phyloP scores from a whole-genome alignment of 2,329 filamentous ascomycete species.

The Didymella pinodella region DNA sequence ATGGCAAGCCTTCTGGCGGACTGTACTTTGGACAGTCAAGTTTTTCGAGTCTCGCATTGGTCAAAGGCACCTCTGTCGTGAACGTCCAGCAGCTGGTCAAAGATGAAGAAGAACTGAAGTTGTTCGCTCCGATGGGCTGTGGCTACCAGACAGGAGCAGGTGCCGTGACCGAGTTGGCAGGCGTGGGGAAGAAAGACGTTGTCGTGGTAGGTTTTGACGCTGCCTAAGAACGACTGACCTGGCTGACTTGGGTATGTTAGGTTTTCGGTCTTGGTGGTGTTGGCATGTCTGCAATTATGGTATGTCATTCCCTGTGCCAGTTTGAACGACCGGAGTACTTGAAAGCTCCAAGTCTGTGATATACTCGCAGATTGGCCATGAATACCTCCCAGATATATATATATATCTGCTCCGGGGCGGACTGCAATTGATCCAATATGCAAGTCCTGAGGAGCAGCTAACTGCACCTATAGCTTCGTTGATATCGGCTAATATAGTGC shows the following conservation, averaged over 20 bases:
- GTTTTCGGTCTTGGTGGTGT: slow-evolving; percentile 57
- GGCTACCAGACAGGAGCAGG: slow-evolving; percentile 58
- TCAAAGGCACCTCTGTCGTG: slow-evolving; percentile 52
- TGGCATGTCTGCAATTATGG: slow-evolving; percentile 57
- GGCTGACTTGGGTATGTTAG: neutral
- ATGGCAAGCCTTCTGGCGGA: slow-evolving; percentile 39
- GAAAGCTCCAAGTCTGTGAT: neutral
- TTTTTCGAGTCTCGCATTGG: slow-evolving; percentile 53
- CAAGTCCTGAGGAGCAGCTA: neutral
- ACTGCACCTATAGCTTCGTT: neutral
- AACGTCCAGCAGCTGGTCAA: slow-evolving; percentile 53
- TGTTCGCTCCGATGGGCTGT: slow-evolving; percentile 57
- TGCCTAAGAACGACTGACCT: neutral
- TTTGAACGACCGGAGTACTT: neutral
- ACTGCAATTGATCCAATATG: neutral
- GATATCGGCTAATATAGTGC: neutral
- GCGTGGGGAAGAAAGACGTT: slow-evolving; percentile 47
- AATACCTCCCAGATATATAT: neutral
- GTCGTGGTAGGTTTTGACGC: slow-evolving; percentile 46
- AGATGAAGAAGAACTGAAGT: slow-evolving; percentile 52
- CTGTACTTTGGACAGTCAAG: slow-evolving; percentile 61
- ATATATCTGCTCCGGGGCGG: no score
- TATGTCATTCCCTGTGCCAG: slow-evolving; percentile 4
- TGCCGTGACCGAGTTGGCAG: slow-evolving; percentile 50
- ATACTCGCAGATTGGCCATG: no score